Evolutionary conservation across 2,329 filamentous ascomycete genomes (phyloP), one percentile per base, ranked within the genome.

Genomic region (Tolypocladium paradoxum): DNA sequence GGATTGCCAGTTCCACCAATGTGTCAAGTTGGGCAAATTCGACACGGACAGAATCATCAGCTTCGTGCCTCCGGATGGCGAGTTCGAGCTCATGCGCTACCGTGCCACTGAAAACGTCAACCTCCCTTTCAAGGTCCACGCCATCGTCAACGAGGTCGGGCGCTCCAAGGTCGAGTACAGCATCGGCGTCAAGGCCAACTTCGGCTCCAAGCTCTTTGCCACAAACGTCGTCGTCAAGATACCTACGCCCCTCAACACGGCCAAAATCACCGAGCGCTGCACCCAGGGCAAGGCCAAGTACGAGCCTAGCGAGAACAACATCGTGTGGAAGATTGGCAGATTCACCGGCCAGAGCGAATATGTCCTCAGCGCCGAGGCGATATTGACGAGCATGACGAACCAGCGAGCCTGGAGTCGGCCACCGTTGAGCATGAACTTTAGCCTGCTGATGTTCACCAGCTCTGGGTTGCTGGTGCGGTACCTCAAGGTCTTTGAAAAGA

Each of bases 401-500:
- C 91, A 97, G 69, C 95, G 96, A 66, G 89, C 90, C 4, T 99
- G 93, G 95, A 95, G 88, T 61, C 79, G 93, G 52, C 95, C 95
- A 49, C 93, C 93, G 4, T 74, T 99, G 56, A 96, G 85, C 70
- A 74, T 99, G 70, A 93, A 83, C 70, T 99, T 99, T 66, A 93
- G 87, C 58, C 72, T 99, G 63, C 78, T 99, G 64, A 99, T 99
- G 95, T 99, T 99, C 67, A 99, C 93, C 22, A 96, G 90, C 66
- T 95, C 88, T 1, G 93, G 93, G 0, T 68, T 99, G 65, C 68
- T 99, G 58, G 93, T 99, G 54, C 78, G 95, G 49, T 99, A 99
- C 69, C 73, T 99, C 54, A 99, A 99, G 73, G 93, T 99, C 2
- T 99, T 99, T 74, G 93, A 99, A 75, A 99, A 99, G 83, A 93